These are phyloP conservation scores for Auxenochlorella protothecoides DNA, from an alignment of 139 green algal genomes.

Conservation along the genomic window DNA sequence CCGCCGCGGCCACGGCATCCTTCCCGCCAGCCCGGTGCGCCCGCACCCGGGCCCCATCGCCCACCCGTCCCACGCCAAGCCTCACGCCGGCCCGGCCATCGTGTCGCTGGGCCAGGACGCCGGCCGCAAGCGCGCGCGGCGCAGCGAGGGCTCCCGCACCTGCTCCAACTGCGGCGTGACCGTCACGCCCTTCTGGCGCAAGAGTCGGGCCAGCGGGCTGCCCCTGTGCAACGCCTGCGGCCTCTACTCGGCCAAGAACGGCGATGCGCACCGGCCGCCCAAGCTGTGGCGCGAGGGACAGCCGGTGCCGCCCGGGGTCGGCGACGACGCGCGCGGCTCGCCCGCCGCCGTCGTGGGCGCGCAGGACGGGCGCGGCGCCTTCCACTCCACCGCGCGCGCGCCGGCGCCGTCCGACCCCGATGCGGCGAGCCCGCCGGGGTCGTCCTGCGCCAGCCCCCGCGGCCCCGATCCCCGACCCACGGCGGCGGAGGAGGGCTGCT, in stretches of 20 bases:
- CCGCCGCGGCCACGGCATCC: no score
- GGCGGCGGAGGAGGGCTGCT: no score
- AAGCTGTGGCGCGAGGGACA: slow-evolving; percentile 68
- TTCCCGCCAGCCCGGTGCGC: no score
- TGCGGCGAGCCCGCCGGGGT: no score
- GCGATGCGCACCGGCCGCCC: slow-evolving; percentile 59
- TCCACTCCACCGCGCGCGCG: neutral
- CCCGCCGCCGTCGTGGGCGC: no score
- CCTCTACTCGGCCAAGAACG: slow-evolving; percentile 92
- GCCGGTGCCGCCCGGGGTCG: neutral
- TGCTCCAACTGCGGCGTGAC: slow-evolving; percentile 88
- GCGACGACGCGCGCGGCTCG: no score
- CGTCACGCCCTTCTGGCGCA: slow-evolving; percentile 89
- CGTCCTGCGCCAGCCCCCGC: no score
- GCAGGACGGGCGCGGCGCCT: no score
- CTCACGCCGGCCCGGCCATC: no score
- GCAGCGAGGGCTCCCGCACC: neutral
- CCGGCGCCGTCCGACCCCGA: neutral
- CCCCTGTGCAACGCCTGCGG: slow-evolving; percentile 93
- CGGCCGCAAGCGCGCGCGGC: slow-evolving; percentile 9
- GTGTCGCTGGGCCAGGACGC: neutral
- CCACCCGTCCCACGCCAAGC: no score
- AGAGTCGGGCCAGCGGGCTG: slow-evolving; percentile 71
- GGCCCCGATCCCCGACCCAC: no score
- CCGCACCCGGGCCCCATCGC: no score